These are phyloP conservation scores for Paxillus rubicundulus DNA, from an alignment of 768 basidiomycete genomes.

Conservation along the genomic window DNA sequence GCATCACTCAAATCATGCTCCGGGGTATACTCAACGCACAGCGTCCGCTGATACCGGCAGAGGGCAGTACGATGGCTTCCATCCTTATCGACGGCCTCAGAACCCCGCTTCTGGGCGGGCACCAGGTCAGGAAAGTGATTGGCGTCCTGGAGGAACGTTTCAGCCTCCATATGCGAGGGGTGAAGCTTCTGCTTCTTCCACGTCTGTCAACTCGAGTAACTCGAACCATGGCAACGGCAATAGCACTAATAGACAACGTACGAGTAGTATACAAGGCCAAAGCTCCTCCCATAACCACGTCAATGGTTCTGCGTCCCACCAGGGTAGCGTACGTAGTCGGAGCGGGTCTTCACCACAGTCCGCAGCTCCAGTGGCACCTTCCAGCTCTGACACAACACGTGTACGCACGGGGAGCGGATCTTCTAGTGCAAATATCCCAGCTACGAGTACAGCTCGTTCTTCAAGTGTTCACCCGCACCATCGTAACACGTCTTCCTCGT, in stretches of 20 bases:
- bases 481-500: slow-evolving; percentile 32
- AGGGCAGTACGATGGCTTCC: slow-evolving; percentile 55
- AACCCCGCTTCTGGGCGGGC: slow-evolving; percentile 28
- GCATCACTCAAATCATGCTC: slow-evolving; percentile 21
- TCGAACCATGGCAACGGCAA: slow-evolving; percentile 29
- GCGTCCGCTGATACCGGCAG: slow-evolving; percentile 28
- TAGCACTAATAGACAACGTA: slow-evolving; percentile 51
- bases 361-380: slow-evolving; percentile 25
- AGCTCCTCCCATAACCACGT: slow-evolving; percentile 45
- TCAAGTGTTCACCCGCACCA: slow-evolving; percentile 29
- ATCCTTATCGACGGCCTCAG: slow-evolving; percentile 76
- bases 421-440: slow-evolving; percentile 17
- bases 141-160: slow-evolving; percentile 49
- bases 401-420: slow-evolving; percentile 31
- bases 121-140: slow-evolving; percentile 38
- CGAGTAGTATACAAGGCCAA: slow-evolving; percentile 73
- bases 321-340: slow-evolving; percentile 37
- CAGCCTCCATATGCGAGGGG: slow-evolving; percentile 78
- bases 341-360: slow-evolving; percentile 32
- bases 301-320: slow-evolving; percentile 29
- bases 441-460: slow-evolving; percentile 11
- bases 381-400: slow-evolving; percentile 24
- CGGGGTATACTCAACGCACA: slow-evolving; percentile 39
- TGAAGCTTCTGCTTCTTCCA: slow-evolving; percentile 76
- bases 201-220: slow-evolving; percentile 70